phyloP scores from a whole-genome alignment of 768 basidiomycete genomes.

The Leucocoprinus sp. region DNA sequence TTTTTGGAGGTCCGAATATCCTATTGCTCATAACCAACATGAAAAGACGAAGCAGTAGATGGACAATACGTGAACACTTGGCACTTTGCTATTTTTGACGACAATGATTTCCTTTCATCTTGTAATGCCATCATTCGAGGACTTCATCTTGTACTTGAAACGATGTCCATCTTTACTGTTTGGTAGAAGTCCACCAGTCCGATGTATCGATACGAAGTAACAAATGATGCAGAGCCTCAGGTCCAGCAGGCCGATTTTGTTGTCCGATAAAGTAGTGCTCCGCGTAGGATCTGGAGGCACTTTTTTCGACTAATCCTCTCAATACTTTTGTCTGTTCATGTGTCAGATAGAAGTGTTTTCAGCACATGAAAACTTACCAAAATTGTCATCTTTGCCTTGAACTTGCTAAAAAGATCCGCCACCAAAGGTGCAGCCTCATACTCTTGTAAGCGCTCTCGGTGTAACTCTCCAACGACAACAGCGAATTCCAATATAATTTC shows the following conservation, averaged over 20 bases:
- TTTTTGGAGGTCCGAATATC: no score
- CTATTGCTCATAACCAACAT: no score
- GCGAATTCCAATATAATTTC: conserved; percentile 63
- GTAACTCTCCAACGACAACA: conserved; percentile 54
- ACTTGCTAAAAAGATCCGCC: conserved; percentile 44
- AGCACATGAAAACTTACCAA: conserved; percentile 37
- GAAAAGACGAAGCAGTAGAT: no score
- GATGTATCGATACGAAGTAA: conserved; percentile 44
- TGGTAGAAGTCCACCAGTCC: conserved; percentile 46
- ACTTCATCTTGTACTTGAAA: no score
- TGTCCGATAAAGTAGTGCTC: conserved; percentile 21
- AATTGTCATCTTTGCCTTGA: conserved; percentile 44
- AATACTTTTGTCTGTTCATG: conserved; percentile 43
- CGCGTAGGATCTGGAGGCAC: conserved; percentile 17
- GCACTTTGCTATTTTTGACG: no score
- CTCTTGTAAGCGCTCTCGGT: conserved; percentile 46
- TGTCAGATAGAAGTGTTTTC: conserved; percentile 4
- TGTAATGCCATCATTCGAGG: no score
- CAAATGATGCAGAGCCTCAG: conserved; percentile 47
- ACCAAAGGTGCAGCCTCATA: conserved; percentile 54
- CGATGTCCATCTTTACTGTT: not conserved
- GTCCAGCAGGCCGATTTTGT: conserved; percentile 38
- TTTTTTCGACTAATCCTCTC: conserved; percentile 49
- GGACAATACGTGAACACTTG: no score
- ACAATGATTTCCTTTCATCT: no score